A percentile compares a stretch with the other conserved stretches of the same genome.
Conservation (phyloP, 345 rosid genomes). For the Eucalyptus erythrocorys region DNA sequence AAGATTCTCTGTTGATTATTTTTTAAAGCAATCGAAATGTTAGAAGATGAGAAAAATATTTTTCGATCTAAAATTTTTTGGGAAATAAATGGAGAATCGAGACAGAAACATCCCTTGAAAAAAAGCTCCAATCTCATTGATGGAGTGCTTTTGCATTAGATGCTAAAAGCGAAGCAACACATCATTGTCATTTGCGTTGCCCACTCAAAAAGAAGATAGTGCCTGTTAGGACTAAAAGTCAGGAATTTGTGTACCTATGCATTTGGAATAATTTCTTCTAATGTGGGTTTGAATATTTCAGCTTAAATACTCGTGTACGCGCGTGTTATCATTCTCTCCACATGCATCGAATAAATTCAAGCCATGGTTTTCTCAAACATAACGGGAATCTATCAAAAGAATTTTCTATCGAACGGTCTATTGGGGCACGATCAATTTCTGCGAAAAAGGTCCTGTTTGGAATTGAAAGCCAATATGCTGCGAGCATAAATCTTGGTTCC, state of each 20-base stretch:
- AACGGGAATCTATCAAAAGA: not conserved
- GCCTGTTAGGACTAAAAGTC: not conserved
- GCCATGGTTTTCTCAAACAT: not conserved
- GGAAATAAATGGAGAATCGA: not conserved
- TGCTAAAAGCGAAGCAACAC: not conserved
- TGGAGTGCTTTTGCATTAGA: not conserved
- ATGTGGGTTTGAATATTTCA: not conserved
- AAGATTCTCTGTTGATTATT: accelerated
- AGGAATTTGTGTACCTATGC: not conserved
- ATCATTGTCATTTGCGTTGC: not conserved
- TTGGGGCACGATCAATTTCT: not conserved
- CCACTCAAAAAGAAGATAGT: not conserved
- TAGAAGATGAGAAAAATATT: not conserved
- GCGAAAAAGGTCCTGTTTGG: not conserved
- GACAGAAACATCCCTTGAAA: not conserved
- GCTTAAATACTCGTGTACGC: not conserved
- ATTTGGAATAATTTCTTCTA: not conserved
- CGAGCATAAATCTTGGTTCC: not conserved
- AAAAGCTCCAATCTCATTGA: not conserved
- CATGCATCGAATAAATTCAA: not conserved
- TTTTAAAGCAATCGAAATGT: not conserved
- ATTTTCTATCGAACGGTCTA: not conserved
- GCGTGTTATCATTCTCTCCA: not conserved
- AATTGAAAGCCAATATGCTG: not conserved
- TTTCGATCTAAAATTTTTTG: not conserved